Evolutionary conservation across 2,329 filamentous ascomycete species (phyloP).

Genomic region (Sclerotinia spermophila): DNA sequence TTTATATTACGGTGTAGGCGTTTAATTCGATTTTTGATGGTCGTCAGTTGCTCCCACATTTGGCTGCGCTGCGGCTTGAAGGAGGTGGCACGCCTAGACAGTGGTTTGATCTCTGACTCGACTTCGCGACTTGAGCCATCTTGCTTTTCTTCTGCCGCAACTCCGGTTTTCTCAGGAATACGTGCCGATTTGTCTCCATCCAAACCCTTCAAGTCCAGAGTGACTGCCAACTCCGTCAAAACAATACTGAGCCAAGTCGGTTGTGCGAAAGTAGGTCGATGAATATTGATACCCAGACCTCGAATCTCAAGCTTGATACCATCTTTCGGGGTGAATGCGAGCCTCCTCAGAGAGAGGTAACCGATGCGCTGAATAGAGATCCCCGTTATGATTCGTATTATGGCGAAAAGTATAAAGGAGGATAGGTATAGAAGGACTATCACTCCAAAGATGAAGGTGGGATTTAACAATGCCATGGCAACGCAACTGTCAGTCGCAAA

Average conservation of each 20-base stretch:
- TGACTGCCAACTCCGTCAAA: conserved; percentile 79
- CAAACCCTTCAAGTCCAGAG: conserved; percentile 69
- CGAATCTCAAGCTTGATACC: conserved; percentile 87
- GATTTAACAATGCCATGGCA: conserved; percentile 62
- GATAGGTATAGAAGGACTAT: conserved; percentile 82
- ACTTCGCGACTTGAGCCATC: conserved; percentile 25
- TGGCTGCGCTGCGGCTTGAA: conserved; percentile 52
- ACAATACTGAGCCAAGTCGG: conserved; percentile 95
- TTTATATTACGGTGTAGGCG: conserved; percentile 79
- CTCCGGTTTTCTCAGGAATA: conserved; percentile 28
- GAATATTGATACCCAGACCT: conserved; percentile 80
- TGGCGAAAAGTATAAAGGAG: conserved; percentile 89
- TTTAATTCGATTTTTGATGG: conserved; percentile 81
- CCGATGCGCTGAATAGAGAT: conserved; percentile 94
- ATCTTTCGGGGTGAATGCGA: conserved; percentile 85
- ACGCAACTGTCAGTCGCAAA: conserved; percentile 13
- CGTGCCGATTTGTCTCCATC: conserved; percentile 42
- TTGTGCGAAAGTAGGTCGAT: conserved; percentile 93
- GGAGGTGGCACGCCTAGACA: conserved; percentile 27
- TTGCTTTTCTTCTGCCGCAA: conserved; percentile 29
- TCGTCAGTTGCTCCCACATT: conserved; percentile 76
- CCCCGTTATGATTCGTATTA: conserved; percentile 87
- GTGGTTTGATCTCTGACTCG: conserved; percentile 26
- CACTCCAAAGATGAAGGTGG: conserved; percentile 83
- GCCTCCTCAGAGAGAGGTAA: conserved; percentile 84